Conservation (phyloP, 2,329 filamentous ascomycete species). For the Laburnicola sp. region DNA sequence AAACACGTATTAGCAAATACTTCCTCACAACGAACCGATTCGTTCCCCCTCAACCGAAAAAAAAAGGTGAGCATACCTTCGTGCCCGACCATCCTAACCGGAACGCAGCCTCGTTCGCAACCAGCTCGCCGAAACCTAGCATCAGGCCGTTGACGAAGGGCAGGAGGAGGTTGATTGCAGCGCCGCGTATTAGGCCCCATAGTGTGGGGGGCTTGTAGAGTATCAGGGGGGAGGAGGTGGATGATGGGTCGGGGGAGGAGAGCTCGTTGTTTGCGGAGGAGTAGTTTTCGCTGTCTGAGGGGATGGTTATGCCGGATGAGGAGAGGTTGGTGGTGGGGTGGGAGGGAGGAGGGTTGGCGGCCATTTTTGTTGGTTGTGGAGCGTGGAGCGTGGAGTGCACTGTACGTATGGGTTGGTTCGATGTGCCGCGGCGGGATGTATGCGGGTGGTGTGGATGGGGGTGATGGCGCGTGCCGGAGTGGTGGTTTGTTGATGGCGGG, state of each 20-base stretch:
- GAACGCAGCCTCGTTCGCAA: conserved; percentile 94
- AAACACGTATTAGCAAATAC: neutral
- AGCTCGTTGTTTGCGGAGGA: conserved; percentile 61
- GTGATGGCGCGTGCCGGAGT: neutral
- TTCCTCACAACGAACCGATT: too few relatives aligned
- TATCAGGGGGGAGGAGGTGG: conserved; percentile 68
- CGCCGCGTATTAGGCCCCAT: conserved; percentile 82
- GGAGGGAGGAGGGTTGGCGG: conserved; percentile 7
- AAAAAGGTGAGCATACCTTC: conserved; percentile 64
- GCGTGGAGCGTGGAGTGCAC: neutral
- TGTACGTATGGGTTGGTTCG: conserved; percentile 3
- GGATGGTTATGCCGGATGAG: conserved; percentile 75
- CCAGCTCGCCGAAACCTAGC: conserved; percentile 94
- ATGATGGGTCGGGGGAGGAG: conserved; percentile 64
- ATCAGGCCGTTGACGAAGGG: conserved; percentile 98
- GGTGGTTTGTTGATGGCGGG: neutral
- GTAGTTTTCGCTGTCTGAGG: conserved; percentile 83
- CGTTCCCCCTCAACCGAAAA: too few relatives aligned
- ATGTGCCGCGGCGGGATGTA: neutral
- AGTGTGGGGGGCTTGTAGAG: conserved; percentile 87
- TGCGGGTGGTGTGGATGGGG: neutral
- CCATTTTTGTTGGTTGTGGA: conserved; percentile 14
- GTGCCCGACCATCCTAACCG: conserved; percentile 91
- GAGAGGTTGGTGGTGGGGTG: conserved; percentile 56
- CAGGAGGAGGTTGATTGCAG: conserved; percentile 91